A percentile compares a stretch with the other conserved stretches of the same genome.
Conservation (phyloP, 805 yeast species). For the Candida germanica region DNA sequence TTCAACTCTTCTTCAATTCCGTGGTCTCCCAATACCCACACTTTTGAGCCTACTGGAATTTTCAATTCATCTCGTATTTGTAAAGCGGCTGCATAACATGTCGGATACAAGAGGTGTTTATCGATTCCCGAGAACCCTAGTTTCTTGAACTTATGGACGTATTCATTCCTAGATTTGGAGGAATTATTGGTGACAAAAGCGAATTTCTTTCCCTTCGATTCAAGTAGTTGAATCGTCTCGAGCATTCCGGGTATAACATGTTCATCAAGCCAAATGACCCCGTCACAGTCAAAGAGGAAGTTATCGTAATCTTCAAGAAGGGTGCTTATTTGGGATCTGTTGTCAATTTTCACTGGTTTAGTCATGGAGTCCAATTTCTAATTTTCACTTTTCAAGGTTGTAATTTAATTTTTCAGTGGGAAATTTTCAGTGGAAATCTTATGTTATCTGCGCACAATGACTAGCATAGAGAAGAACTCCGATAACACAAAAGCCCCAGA, state of each 20-base stretch:
- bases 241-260: slow-evolving; percentile 31
- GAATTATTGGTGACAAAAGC: slow-evolving; percentile 40
- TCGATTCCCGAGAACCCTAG: slow-evolving; percentile 28
- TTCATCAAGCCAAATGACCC: slow-evolving; percentile 41
- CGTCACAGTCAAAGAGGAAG: slow-evolving; percentile 42
- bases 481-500: background rate
- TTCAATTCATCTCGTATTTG: slow-evolving; percentile 21
- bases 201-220: slow-evolving; percentile 21
- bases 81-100: slow-evolving; percentile 36
- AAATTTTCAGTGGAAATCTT: too few relatives aligned
- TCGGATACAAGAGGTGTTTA: slow-evolving; percentile 32
- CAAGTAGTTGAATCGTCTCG: slow-evolving; percentile 23
- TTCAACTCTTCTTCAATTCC: slow-evolving; percentile 36
- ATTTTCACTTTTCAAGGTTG: too few relatives aligned
- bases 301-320: slow-evolving; percentile 46
- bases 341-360: slow-evolving; percentile 12
- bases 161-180: slow-evolving; percentile 31
- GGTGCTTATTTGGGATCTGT: slow-evolving; percentile 41
- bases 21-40: slow-evolving; percentile 40
- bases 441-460: too few relatives aligned
- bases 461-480: too few relatives aligned
- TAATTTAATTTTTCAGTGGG: too few relatives aligned
- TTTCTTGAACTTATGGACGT: slow-evolving; percentile 28
- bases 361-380: too few relatives aligned
- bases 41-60: slow-evolving; percentile 28